Evolutionary conservation across 768 basidiomycete species (phyloP), one percentile per base, ranked within the genome.

Genomic region (Pisolithus albus): DNA sequence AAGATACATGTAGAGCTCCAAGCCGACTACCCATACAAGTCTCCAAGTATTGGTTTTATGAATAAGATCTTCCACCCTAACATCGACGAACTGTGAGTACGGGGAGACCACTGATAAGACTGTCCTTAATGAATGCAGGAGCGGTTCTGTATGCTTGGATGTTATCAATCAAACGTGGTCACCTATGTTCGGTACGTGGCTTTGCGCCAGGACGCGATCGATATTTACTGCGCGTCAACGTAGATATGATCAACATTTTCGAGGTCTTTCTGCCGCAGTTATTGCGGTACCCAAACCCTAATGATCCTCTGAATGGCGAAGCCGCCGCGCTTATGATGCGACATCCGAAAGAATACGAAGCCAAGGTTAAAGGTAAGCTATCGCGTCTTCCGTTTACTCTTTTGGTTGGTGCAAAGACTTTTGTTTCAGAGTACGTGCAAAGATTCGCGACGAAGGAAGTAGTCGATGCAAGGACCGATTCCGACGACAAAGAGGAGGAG

Each of bases 1-100:
- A 96, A 95, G 80, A 94, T 99, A 54, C 96, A 99, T 63, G 96
- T 99, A 52, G 96, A 99, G 67, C 78, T 99, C 19, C 96, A 95
- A 21, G 92, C 97, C 57, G 92, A 96, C 69, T 99, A 98, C 65
- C 96, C 96, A 2, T 99, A 87, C 82, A 98, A 98, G 71, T 95
- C 92, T 26, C 96, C 96, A 5, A 93, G 91, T 65, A 99, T 99
- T 59, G 96, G 96, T 2, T 99, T 99, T 72, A 94, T 96, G 92
- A 99, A 99, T 81, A 97, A 97, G 86, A 97, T 99, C 68, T 98
- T 96, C 67, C 96, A 98, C 62, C 96, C 96, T 18, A 99, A 99
- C 65, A 99, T 99, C 63, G 96, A 99, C 71, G 96, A 99, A 70
- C 74, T 96, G 88, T 97, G 68, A 64, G 92, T 75, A 8, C 51